Percentiles rank a stretch among this genome's conserved stretches.
These are phyloP conservation scores for Barnettozyma siamensis DNA, from an alignment of 805 yeast genomes.

Conservation along the genomic window DNA sequence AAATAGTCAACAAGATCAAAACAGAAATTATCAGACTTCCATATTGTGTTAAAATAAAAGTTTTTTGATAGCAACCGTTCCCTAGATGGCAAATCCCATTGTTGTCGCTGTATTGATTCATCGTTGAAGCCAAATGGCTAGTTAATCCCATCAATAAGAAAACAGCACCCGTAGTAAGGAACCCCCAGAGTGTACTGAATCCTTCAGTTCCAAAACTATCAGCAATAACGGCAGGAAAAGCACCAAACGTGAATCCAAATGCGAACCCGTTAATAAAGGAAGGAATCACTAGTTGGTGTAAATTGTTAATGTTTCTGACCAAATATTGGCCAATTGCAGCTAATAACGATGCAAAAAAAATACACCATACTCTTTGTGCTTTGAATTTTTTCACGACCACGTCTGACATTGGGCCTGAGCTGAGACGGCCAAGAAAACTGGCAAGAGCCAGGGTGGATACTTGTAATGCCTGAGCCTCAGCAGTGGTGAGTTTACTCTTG, in stretches of 20 bases:
- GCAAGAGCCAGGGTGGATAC: constrained; percentile 61
- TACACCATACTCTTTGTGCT: constrained; percentile 63
- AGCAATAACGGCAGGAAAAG: constrained; percentile 70
- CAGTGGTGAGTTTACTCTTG: constrained; percentile 25
- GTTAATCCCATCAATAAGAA: constrained; percentile 48
- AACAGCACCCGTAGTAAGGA: constrained; percentile 66
- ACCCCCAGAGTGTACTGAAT: constrained; percentile 74
- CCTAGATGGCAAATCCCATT: constrained; percentile 42
- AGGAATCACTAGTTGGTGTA: constrained; percentile 39
- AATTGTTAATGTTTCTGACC: constrained; percentile 30
- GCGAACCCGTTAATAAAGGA: constrained; percentile 57
- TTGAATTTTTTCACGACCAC: constrained; percentile 43
- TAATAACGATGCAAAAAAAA: constrained; percentile 36
- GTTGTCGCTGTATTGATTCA: constrained; percentile 39
- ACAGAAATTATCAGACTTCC: constrained; percentile 19
- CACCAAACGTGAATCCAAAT: constrained; percentile 68
- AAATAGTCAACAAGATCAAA: constrained; percentile 10
- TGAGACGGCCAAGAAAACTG: constrained; percentile 59
- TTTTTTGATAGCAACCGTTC: constrained; percentile 40
- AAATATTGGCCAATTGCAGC: constrained; percentile 33
- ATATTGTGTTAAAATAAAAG: constrained; percentile 29
- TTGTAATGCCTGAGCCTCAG: constrained; percentile 60
- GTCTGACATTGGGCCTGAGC: constrained; percentile 65
- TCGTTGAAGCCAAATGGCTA: constrained; percentile 47
- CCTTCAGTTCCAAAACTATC: constrained; percentile 63